Evolutionary conservation across 495 filamentous ascomycete species (phyloP), one percentile per base, ranked within the genome.

Genomic region (Penicillium arizonense): DNA sequence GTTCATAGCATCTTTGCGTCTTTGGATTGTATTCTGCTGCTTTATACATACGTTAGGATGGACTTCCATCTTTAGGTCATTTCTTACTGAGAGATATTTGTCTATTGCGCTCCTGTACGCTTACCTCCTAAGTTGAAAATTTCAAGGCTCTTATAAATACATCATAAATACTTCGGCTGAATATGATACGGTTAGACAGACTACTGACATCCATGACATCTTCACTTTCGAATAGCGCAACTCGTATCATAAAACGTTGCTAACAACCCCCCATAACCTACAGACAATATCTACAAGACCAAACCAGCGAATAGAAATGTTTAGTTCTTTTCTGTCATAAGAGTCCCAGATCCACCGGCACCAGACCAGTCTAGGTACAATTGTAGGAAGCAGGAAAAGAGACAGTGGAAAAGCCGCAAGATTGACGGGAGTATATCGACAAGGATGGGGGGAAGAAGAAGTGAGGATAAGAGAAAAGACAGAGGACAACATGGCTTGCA

Each of bases 361-460:
- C 57, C 60, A 58, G 54, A 61, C 60, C 57, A 63, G 55, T 66
- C 60, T 66, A 66, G 60, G 57, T 50, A 56, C 54, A 58, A 60
- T 56, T 56, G 53, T 58, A 59, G 57, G 35, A 26, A 57, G 43
- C 39, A 58, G 53, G 57, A 51, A 57, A 44, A 34, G 28, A 57
- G 55, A 61, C 49, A 56, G 46, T 48, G 33, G 35, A 54, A 45
- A 33, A 38, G n/a, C 45, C 36, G 36, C 45, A 52, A 59, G 49
- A 50, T 55, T 50, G 57, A 56, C 55, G 39, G 50, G 53, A 50
- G 55, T 49, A 57, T 63, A 63, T 65, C 56, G 51, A 63, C 57
- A 63, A 47, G 52, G 32, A 33, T 48, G 35, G 45, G 18, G 45
- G 44, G 45, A 47, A 45, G 46, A 21, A 28, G 34, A 43, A 47